phyloP scores from a whole-genome alignment of 1,139 yeast species.

The Yamadazyma mexicana region DNA sequence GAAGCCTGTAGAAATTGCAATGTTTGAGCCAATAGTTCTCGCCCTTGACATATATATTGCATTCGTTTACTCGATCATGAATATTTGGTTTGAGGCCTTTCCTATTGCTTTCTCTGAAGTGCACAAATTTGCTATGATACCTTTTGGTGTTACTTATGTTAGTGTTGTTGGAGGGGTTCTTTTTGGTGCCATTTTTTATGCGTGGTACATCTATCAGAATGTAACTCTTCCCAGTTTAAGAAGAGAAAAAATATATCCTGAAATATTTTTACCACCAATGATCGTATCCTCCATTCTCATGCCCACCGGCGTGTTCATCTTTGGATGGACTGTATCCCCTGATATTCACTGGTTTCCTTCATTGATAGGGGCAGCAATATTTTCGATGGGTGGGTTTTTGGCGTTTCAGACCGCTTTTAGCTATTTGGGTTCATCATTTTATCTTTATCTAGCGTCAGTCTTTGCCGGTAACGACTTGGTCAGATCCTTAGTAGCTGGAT shows the following conservation, averaged over 20 bases:
- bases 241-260: conserved; percentile 52
- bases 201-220: conserved; percentile 17
- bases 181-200: conserved; percentile 23
- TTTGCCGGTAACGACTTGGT: conserved; percentile 32
- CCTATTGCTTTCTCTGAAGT: conserved; percentile 27
- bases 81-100: conserved; percentile 35
- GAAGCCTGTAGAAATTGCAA: conserved; percentile 33
- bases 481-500: conserved; percentile 28
- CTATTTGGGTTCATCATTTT: conserved; percentile 65
- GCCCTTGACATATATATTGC: conserved; percentile 32
- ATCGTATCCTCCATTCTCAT: conserved; percentile 27
- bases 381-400: conserved; percentile 30
- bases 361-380: conserved; percentile 29
- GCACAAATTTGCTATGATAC: conserved; percentile 28
- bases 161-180: conserved; percentile 23
- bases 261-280: conserved; percentile 57
- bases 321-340: conserved; percentile 31
- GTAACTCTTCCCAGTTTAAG: conserved; percentile 28
- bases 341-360: conserved; percentile 35
- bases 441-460: conserved; percentile 32
- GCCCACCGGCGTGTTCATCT: conserved; percentile 33
- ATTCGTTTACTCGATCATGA: conserved; percentile 29
- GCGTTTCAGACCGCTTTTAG: conserved; percentile 37
- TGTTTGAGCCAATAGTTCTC: conserved; percentile 34
- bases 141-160: conserved; percentile 24